Evolutionary conservation across 176 grass and related monocot species (phyloP), one percentile per base, ranked within the genome.

Genomic region (Phoenix roebelenii): DNA sequence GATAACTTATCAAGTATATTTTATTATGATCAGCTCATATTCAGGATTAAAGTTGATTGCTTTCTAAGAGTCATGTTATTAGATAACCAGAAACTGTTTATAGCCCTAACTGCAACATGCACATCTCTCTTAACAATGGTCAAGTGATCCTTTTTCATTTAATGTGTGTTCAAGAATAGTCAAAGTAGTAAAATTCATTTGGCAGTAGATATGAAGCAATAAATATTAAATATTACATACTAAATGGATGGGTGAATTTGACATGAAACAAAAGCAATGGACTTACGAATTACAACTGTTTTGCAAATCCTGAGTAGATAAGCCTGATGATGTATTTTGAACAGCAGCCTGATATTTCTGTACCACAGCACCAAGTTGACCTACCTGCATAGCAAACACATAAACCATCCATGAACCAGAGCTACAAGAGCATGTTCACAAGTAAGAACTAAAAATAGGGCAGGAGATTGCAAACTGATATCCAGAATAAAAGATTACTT

Each of bases 231-330:
- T 73, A 4, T 28, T 28, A 28, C 14, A 44, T 44, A 44, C 12
- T 44, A 69, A 52, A 81, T 57, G 30, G 30, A 3, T 62, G 54
- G 17, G 62, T 59, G 35, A 65, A 69, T 49, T 59, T 30, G 68
- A 70, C 20, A 4, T 7, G 23, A 6, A 51, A 60, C 4, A 83
- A 66, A 39, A 48, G 65, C n/a, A 77, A 50, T 29, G 9, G 66
- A 49, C 87, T 88, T 88, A 98, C 93, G 87, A 98, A 71, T 83
- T 88, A 69, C 87, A 98, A 56, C 77, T 98, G 74, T 56, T 92
- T 61, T 98, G 87, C 81, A 98, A 67, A 78, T 98, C 93, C 17
- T 92, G 93, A 72, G 74, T 76, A 25, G 87, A 83, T 22, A 85
- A 57, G 25, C 70, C 71, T 3, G 84, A 35, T 48, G 87, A 32